Percentiles rank a stretch among this genome's conserved stretches.
Conservation (phyloP, 2,329 filamentous ascomycete genomes). For the Fusarium sp. region DNA sequence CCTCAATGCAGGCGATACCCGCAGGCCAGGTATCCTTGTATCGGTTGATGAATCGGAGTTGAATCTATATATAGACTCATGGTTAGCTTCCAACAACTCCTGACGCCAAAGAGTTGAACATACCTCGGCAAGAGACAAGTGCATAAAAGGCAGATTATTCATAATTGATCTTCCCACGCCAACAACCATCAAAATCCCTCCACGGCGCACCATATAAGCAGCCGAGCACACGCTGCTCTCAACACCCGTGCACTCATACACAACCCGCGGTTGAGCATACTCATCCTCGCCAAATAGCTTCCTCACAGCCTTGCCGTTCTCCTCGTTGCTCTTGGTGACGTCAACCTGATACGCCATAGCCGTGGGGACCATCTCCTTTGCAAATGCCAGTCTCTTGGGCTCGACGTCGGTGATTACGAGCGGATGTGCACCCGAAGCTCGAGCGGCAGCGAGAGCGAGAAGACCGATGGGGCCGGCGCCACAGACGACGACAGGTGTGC, state of each 20-base stretch:
- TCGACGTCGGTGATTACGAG: conserved; percentile 72
- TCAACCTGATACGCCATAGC: conserved; percentile 64
- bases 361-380: conserved; percentile 63
- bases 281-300: conserved; percentile 63
- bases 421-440: conserved; percentile 69
- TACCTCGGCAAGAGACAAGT: conserved; percentile 68
- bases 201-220: conserved; percentile 63
- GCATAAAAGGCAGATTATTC: conserved; percentile 74
- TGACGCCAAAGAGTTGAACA: neutral
- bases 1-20: conserved; percentile 67
- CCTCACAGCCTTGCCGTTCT: conserved; percentile 62
- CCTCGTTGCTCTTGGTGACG: conserved; percentile 53
- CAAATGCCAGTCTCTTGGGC: conserved; percentile 63
- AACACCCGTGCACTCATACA: conserved; percentile 73
- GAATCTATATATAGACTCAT: conserved; percentile 52
- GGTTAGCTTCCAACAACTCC: neutral
- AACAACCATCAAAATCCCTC: conserved; percentile 70
- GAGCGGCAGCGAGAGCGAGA: conserved; percentile 64
- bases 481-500: conserved; percentile 64
- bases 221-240: conserved; percentile 70
- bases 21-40: conserved; percentile 76
- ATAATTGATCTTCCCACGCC: conserved; percentile 69
- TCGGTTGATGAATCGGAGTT: conserved; percentile 75
- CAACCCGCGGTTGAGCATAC: conserved; percentile 65
- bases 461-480: conserved; percentile 72